Evolutionary conservation across 768 basidiomycete species (phyloP).

Genomic region (Lactifluus subvellereus): DNA sequence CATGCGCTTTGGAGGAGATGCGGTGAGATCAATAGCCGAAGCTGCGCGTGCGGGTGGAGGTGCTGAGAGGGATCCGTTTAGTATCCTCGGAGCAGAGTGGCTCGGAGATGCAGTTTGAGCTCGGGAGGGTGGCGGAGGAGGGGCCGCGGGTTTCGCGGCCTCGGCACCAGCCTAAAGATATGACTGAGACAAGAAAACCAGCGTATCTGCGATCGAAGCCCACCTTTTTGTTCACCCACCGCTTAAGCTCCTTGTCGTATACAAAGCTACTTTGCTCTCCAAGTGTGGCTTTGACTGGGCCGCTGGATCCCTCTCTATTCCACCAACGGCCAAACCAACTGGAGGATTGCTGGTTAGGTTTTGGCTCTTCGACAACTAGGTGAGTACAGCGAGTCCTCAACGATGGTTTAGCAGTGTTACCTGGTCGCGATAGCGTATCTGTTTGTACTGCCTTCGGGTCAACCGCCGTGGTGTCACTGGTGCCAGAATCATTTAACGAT

Average conservation of each 20-base stretch:
- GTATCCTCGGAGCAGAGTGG: constrained; percentile 37
- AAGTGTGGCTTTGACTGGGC: constrained; percentile 84
- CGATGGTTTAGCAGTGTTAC: constrained; percentile 22
- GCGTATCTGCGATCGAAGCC: constrained; percentile 20
- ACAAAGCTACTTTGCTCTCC: constrained; percentile 89
- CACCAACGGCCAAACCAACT: constrained; percentile 85
- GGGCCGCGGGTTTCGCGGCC: constrained; percentile 44
- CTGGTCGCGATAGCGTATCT: constrained; percentile 30
- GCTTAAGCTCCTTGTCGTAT: constrained; percentile 91
- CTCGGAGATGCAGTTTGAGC: constrained; percentile 84
- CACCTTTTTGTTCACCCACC: constrained; percentile 95
- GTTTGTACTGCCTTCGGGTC: constrained; percentile 13
- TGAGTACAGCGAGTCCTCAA: neutral
- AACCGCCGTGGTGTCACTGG: constrained; percentile 27
- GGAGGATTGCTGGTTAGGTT: constrained; percentile 33
- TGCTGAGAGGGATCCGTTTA: constrained; percentile 31
- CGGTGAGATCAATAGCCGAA: constrained; percentile 57
- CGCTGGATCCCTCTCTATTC: constrained; percentile 58
- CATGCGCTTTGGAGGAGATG: constrained; percentile 46
- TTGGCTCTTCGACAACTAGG: neutral
- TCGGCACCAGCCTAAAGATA: constrained; percentile 48
- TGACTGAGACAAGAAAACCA: neutral
- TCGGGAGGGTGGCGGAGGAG: constrained; percentile 75
- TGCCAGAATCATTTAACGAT: constrained; percentile 29
- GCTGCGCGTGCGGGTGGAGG: constrained; percentile 50